Base-by-base conservation (phyloP, 306 rosid species). In the Rubus parviflorus region DNA sequence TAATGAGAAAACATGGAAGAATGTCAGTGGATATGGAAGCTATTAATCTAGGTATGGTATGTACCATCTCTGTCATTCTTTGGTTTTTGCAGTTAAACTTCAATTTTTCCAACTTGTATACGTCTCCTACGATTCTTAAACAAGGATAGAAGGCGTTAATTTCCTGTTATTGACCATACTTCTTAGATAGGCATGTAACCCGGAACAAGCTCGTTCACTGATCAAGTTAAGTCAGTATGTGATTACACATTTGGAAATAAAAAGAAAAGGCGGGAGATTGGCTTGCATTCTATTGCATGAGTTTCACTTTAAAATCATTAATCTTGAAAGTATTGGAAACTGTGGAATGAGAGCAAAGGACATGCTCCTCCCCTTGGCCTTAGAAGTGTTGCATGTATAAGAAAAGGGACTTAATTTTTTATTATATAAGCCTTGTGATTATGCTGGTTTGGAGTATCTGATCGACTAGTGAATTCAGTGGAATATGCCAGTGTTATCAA, bases 401-500 rank as follows among this genome's bases (percentile, higher is more conserved):
- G 4, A 6, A 30, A 5, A 15, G 9, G 72, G 47, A 20, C 77
- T 20, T 42, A 53, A 22, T 7, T 58, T 58, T 30, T 58, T 9
- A 15, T 58, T 10, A 22, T 3, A 7, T 9, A 42, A 53, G 30
- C 56, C 57, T 43, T 62, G 53, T 71, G 49, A 65, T 48, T 17
- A 63, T 53, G 76, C 61, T 46, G 67, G 47, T 56, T 73, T 51
- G 70, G 22, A 68, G 73, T 52, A 63, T 72, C 77, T 35, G 42
- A 40, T 42, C 5, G 77, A 70, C 23, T 69, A 67, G 30, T 61
- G 23, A 42, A 57, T 51, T 46, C 20, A 14, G 17, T 74, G 68
- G 81, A 80, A n/a, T 41, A 40, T 76, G 73, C 42, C 74, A 49
- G 47, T 73, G 61, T 78, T 78, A 58, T 70, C 23, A 49, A 76